phyloP scores from a whole-genome alignment of 805 yeast species.

The Saturnispora dispora region DNA sequence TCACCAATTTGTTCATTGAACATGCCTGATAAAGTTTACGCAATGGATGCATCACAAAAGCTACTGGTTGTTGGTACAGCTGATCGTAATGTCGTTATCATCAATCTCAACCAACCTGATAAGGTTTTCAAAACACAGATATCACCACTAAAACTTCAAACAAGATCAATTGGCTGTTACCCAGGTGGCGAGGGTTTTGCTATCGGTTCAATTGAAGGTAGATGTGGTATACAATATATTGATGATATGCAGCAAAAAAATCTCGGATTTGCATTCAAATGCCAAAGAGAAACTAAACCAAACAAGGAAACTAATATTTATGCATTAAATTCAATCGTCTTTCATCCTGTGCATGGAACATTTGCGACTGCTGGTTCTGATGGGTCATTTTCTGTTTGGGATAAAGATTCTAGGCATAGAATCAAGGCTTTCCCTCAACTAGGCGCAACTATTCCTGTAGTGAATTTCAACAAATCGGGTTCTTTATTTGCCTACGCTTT shows the following conservation, averaged over 20 bases:
- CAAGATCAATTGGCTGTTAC: conserved; percentile 72
- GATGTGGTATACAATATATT: conserved; percentile 90
- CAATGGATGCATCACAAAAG: conserved; percentile 77
- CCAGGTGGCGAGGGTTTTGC: conserved; percentile 93
- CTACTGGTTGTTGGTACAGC: conserved; percentile 91
- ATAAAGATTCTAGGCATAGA: conserved; percentile 82
- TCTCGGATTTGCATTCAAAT: conserved; percentile 81
- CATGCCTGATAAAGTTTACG: conserved; percentile 84
- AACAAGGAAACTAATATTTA: conserved; percentile 59
- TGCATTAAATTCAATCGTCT: conserved; percentile 68
- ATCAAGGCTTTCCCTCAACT: conserved; percentile 69
- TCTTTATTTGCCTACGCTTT: conserved; percentile 81
- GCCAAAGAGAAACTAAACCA: conserved; percentile 69
- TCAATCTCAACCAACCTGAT: conserved; percentile 78
- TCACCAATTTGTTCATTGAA: conserved; percentile 73
- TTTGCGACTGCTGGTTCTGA: conserved; percentile 92
- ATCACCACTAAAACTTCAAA: conserved; percentile 86
- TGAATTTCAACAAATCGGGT: conserved; percentile 79
- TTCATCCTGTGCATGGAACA: conserved; percentile 88
- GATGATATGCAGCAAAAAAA: conserved; percentile 70
- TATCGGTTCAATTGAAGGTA: conserved; percentile 86
- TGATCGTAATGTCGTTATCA: conserved; percentile 67
- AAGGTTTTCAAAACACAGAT: conserved; percentile 61
- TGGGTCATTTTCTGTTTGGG: conserved; percentile 94
- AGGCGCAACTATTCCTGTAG: conserved; percentile 59